Conservation (phyloP, 306 rosid genomes). For the Trifolium dubium region DNA sequence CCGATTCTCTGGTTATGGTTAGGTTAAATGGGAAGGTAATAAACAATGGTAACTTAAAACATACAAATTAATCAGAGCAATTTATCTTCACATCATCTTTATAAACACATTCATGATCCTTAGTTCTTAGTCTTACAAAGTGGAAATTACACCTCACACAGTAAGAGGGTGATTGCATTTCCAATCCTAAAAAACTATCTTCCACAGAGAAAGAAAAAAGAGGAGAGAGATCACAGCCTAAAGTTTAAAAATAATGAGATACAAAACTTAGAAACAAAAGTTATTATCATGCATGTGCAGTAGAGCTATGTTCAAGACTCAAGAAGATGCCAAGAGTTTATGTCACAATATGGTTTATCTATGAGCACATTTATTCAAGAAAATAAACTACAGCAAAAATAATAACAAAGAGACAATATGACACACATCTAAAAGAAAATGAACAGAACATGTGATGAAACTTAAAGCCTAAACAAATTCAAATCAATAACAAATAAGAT, state of each 20-base stretch:
- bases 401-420: slow-evolving; percentile 10
- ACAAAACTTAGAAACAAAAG: slow-evolving; percentile 29
- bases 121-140: slow-evolving; percentile 49
- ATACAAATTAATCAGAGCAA: slow-evolving; percentile 42
- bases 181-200: slow-evolving; percentile 38
- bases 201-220: not conserved
- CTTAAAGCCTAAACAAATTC: not conserved
- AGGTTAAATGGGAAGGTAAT: slow-evolving; percentile 29
- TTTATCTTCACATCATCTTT: slow-evolving; percentile 34
- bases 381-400: not conserved
- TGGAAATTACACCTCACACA: slow-evolving; percentile 39
- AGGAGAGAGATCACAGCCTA: slow-evolving; percentile 30
- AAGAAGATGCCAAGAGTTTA: slow-evolving; percentile 26
- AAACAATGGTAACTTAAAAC: slow-evolving; percentile 28
- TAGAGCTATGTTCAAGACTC: slow-evolving; percentile 24
- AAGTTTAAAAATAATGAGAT: slow-evolving; percentile 31
- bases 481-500: slow-evolving; percentile 2
- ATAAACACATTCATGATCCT: slow-evolving; percentile 37
- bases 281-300: slow-evolving; percentile 27
- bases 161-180: slow-evolving; percentile 24
- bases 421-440: slow-evolving; percentile 12
- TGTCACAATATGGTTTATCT: slow-evolving; percentile 29
- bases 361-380: slow-evolving; percentile 18
- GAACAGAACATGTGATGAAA: not conserved
- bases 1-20: slow-evolving; percentile 8